Conservation (phyloP, 306 rosid species). For the Corylus heterophylla region DNA sequence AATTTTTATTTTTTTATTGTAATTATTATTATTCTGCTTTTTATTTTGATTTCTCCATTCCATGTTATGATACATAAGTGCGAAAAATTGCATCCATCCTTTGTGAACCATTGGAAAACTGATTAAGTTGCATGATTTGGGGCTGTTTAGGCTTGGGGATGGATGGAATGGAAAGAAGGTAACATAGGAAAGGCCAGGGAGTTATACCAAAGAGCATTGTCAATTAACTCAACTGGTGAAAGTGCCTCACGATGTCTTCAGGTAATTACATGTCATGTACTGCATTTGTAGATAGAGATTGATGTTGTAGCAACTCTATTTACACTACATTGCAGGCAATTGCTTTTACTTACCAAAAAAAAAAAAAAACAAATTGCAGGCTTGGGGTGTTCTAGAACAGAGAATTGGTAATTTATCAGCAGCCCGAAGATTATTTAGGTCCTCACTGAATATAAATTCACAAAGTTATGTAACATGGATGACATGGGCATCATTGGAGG, state of each 20-base stretch:
- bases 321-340: not conserved
- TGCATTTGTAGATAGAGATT: conserved; percentile 14
- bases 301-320: conserved; percentile 13
- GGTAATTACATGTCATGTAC: conserved; percentile 41
- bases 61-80: not conserved
- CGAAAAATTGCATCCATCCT: not conserved
- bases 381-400: conserved; percentile 99
- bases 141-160: conserved; percentile 93
- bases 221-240: conserved; percentile 63
- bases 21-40: not conserved
- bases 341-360: not conserved
- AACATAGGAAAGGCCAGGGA: conserved; percentile 74
- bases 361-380: conserved; percentile 43
- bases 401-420: conserved; percentile 72
- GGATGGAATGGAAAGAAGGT: conserved; percentile 99
- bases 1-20: not conserved
- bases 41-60: not conserved
- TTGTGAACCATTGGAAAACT: conserved; percentile 19
- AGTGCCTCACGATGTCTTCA: conserved; percentile 98
- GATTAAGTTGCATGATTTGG: conserved; percentile 24
- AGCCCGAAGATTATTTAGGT: conserved; percentile 81
- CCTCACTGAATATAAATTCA: conserved; percentile 80
- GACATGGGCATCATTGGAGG: conserved; percentile 97
- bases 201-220: conserved; percentile 70
- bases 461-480: conserved; percentile 97